Conservation (phyloP, 148 eudicot species). For the Chenopodium formosanum region DNA sequence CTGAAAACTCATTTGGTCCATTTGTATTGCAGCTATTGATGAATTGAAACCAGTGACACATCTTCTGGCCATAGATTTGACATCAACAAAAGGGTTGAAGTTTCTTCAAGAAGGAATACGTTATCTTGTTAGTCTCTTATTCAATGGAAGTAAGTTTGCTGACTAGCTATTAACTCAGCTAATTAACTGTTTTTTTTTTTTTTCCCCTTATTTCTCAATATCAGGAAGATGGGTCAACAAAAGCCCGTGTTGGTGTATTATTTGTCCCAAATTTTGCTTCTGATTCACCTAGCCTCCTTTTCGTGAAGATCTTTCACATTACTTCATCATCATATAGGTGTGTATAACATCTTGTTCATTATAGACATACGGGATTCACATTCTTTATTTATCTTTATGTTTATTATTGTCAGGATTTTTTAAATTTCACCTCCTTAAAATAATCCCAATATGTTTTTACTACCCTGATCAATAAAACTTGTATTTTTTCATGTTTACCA, state of each 20-base stretch:
- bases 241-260: conserved; percentile 80
- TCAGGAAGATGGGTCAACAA: conserved; percentile 71
- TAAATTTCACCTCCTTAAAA: too few species aligned
- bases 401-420: background rate
- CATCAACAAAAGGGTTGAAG: conserved; percentile 70
- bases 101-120: conserved; percentile 82
- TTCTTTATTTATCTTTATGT: background rate
- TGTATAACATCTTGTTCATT: conserved; percentile 18
- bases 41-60: conserved; percentile 95
- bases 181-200: background rate
- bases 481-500: too few species aligned
- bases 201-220: background rate
- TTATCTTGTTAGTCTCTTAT: conserved; percentile 63
- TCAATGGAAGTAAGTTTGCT: conserved; percentile 13
- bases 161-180: background rate
- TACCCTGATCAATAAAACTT: too few species aligned
- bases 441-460: too few species aligned
- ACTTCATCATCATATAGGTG: conserved; percentile 75
- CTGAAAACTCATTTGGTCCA: conserved; percentile 17
- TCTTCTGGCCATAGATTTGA: conserved; percentile 71
- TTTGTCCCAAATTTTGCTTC: conserved; percentile 47
- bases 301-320: conserved; percentile 62
- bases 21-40: conserved; percentile 61
- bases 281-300: conserved; percentile 52
- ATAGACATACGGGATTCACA: background rate